phyloP scores from a whole-genome alignment of 768 basidiomycete genomes.

The Pisolithus albus region DNA sequence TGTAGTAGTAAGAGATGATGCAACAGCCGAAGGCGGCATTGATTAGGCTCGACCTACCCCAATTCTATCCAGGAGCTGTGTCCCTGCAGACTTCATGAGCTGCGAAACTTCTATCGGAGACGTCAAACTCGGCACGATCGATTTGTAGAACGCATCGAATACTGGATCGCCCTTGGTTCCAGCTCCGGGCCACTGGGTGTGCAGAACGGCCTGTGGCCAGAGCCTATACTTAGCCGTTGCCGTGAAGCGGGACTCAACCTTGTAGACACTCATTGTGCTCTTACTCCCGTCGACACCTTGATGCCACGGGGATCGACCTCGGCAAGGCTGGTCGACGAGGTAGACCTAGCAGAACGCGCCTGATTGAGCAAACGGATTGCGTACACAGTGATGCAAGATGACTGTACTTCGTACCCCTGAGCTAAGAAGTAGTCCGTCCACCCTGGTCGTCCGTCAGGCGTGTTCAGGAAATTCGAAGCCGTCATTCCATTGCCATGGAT shows the following conservation, averaged over 20 bases:
- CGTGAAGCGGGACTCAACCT: constrained; percentile 38
- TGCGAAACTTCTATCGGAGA: constrained; percentile 31
- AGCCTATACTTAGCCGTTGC: constrained; percentile 33
- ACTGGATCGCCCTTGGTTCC: constrained; percentile 39
- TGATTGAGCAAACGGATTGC: neutral
- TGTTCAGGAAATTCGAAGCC: constrained; percentile 46
- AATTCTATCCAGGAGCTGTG: constrained; percentile 39
- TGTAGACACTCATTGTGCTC: constrained; percentile 21
- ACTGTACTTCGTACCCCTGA: constrained; percentile 42
- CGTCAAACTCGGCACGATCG: constrained; percentile 34
- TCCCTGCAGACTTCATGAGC: constrained; percentile 37
- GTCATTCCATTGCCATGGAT: constrained; percentile 50
- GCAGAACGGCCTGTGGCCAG: constrained; percentile 41
- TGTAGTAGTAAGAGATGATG: too few relatives aligned
- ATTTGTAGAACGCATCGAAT: constrained; percentile 42
- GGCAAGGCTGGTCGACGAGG: constrained; percentile 40
- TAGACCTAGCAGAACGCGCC: constrained; percentile 28
- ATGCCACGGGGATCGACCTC: constrained; percentile 42
- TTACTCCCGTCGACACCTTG: constrained; percentile 32
- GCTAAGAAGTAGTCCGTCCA: constrained; percentile 52
- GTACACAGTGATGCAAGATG: neutral
- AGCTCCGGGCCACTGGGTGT: constrained; percentile 49
- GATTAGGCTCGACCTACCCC: constrained; percentile 31
- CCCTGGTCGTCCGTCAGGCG: constrained; percentile 47
- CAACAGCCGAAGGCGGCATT: constrained; percentile 1